Evolutionary conservation across 2,329 filamentous ascomycete genomes (phyloP).

Genomic region (Colletotrichum navitas): DNA sequence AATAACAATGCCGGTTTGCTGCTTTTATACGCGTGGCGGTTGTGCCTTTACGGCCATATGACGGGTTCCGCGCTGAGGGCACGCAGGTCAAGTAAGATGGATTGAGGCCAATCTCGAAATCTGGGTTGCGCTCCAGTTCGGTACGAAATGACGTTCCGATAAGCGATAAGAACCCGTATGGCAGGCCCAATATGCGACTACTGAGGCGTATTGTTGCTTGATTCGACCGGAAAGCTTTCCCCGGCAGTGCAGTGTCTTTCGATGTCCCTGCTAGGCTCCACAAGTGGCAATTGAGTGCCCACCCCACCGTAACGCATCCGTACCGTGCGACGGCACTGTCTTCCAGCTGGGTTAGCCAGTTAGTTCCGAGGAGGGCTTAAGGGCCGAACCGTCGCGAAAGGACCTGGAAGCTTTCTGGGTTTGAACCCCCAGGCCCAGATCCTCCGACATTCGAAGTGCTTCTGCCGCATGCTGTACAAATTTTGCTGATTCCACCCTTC

Average conservation of each 20-base stretch:
- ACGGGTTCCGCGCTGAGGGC: not conserved
- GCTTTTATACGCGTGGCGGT: no score
- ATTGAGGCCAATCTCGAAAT: conserved; percentile 16
- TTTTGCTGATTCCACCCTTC: conserved; percentile 25
- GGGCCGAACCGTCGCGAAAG: conserved; percentile 39
- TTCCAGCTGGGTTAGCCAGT: conserved; percentile 25
- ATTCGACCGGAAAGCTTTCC: conserved; percentile 1
- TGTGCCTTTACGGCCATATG: conserved; percentile 9
- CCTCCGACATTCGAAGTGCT: conserved; percentile 41
- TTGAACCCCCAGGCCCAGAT: conserved; percentile 28
- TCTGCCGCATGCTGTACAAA: conserved; percentile 31
- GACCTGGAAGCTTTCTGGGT: conserved; percentile 29
- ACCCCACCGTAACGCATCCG: conserved; percentile 24
- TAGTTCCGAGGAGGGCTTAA: conserved; percentile 36
- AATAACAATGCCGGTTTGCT: not conserved
- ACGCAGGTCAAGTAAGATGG: not conserved
- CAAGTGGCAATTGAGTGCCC: conserved; percentile 31
- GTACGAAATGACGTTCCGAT: conserved; percentile 18
- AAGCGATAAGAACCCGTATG: conserved; percentile 9
- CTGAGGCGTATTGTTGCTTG: not conserved
- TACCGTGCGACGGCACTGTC: conserved; percentile 32
- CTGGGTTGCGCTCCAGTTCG: conserved; percentile 12
- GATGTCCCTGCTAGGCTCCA: conserved; percentile 24
- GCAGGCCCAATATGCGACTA: conserved; percentile 5
- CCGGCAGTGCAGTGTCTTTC: conserved; percentile 6